phyloP scores from a whole-genome alignment of 306 rosid species.

The Rubus idaeus region DNA sequence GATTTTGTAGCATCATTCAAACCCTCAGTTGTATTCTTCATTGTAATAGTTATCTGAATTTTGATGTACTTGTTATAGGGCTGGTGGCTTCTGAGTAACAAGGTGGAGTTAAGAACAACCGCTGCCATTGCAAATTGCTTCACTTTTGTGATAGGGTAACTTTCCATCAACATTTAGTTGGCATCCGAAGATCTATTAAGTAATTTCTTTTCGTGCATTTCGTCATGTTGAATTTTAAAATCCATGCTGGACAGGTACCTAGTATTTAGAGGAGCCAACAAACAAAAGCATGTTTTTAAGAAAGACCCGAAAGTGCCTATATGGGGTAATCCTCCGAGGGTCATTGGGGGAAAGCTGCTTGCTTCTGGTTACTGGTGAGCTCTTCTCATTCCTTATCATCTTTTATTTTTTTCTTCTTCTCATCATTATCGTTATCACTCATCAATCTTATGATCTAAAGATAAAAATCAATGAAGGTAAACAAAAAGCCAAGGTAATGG shows the following conservation, averaged over 20 bases:
- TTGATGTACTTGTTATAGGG: conserved; percentile 49
- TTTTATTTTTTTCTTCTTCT: conserved; percentile 16
- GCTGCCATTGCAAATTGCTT: conserved; percentile 65
- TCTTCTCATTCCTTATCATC: conserved; percentile 20
- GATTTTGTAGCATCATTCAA: background rate
- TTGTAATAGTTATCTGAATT: background rate
- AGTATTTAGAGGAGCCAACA: conserved; percentile 97
- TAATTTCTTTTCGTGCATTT: background rate
- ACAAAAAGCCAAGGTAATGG: background rate
- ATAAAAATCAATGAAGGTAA: background rate
- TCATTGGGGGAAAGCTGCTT: conserved; percentile 88
- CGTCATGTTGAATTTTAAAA: background rate
- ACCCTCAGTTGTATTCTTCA: background rate
- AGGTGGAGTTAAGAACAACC: conserved; percentile 63
- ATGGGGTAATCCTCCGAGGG: conserved; percentile 88
- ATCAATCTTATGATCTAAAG: background rate
- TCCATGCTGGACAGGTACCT: conserved; percentile 54
- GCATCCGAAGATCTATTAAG: conserved; percentile 7
- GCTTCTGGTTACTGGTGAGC: conserved; percentile 97
- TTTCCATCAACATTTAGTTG: conserved; percentile 8
- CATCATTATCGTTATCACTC: background rate
- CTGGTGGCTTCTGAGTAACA: conserved; percentile 89
- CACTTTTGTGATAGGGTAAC: conserved; percentile 86
- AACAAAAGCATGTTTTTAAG: conserved; percentile 88
- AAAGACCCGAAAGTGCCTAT: conserved; percentile 83